Conservation (phyloP, 2,329 filamentous ascomycete species). For the Sporothrix dimorphospora region DNA sequence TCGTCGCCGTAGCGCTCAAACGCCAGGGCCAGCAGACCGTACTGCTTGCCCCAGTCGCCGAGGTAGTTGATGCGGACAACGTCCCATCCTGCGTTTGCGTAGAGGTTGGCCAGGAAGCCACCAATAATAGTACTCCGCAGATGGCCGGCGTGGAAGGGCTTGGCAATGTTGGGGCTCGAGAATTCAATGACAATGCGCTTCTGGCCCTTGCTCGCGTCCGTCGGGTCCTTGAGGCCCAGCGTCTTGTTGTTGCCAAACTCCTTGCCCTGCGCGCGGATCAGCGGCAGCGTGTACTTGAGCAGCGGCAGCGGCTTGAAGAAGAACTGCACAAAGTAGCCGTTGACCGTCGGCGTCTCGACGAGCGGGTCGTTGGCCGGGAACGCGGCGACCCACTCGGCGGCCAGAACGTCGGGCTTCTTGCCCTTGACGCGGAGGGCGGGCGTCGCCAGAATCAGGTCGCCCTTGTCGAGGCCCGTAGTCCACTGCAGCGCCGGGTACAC, state of each 20-base stretch:
- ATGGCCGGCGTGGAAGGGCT: conserved; percentile 80
- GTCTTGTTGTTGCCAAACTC: conserved; percentile 68
- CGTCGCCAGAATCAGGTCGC: conserved; percentile 76
- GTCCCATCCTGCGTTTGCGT: conserved; percentile 72
- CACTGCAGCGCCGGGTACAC: conserved; percentile 78
- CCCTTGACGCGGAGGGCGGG: conserved; percentile 80
- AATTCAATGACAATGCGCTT: conserved; percentile 79
- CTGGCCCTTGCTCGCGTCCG: conserved; percentile 60
- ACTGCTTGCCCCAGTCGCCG: conserved; percentile 82
- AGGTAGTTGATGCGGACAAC: conserved; percentile 76
- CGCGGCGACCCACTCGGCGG: conserved; percentile 63
- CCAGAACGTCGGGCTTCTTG: conserved; percentile 65
- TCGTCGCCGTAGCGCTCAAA: conserved; percentile 77
- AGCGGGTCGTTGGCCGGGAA: conserved; percentile 64
- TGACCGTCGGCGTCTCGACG: conserved; percentile 68
- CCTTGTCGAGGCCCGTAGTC: conserved; percentile 79
- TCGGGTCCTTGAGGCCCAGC: conserved; percentile 63
- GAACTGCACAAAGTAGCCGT: conserved; percentile 74
- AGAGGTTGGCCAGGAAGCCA: conserved; percentile 73
- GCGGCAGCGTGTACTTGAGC: conserved; percentile 66
- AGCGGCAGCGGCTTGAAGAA: conserved; percentile 75
- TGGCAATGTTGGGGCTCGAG: conserved; percentile 84
- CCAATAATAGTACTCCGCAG: conserved; percentile 79
- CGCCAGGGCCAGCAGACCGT: conserved; percentile 70
- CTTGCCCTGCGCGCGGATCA: conserved; percentile 64